Base-by-base conservation (phyloP, 2,329 filamentous ascomycete genomes). In the Trichoderma hamatum region DNA sequence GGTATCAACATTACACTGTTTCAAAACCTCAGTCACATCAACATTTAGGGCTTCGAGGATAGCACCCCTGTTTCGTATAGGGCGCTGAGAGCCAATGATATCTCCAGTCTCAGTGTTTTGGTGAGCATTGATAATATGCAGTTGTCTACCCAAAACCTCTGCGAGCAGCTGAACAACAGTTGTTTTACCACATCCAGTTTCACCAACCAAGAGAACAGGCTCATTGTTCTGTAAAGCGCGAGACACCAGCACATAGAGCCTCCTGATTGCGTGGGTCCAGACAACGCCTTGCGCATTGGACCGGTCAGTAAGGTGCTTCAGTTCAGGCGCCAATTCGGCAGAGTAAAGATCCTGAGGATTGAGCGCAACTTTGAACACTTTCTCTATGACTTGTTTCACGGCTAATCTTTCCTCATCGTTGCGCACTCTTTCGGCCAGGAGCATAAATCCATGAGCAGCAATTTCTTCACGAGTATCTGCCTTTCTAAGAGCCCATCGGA, bases 91-190 rank as follows among this genome's bases (percentile, higher is more conserved):
- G 72, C 96, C 96, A 72, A 99, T 98, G 13, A 99, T 84, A 79
- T 99, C 96, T 19, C 96, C 95, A 0, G 96, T 98, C 78, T 99
- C 96, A 0, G 96, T 94, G 73, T 99, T 99, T 74, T 98, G 95
- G 79, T 99, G 96, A 3, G 96, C 96, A 77, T 99, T 99, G 75
- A 99, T 91, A 73, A 95, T 96, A 73, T 94, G 90, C 49, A 99
- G 83, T 71, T 92, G 84, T 74, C 91, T 93, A 19, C 85, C 83
- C 71, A 93, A 86, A 4, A 92, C 91, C 75, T 97, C 91, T 3
- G 96, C 94, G 65, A 98, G 86, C 76, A 97, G 86, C 78, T 99
- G 96, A 73, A 93, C 96, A 7, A 99, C 92, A 2, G 95, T 97
- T 0, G 96, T 99, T 82, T 99, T 99, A 70, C 96, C 96, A 76